Base-by-base conservation (phyloP, 495 filamentous ascomycete species). In the Aspergillus conjunctus region DNA sequence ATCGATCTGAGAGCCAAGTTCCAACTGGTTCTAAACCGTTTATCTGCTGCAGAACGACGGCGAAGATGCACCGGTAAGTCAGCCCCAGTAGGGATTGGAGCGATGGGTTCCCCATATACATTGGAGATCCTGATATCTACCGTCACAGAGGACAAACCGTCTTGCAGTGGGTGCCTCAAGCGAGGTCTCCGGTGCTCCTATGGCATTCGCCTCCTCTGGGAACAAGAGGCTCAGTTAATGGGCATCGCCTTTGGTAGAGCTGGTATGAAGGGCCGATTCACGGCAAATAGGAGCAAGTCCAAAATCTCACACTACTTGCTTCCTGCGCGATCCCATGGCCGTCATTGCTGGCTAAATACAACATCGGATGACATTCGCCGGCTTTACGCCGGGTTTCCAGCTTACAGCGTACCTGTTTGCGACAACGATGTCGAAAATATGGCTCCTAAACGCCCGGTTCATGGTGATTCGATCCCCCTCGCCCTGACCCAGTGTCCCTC, bases 171-270 rank as follows among this genome's bases (percentile, higher is more conserved):
- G 6, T 54, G 51, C 20, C 1, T 20, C 9, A 54, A 39, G 32
- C 26, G 51, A 18, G 31, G 51, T 4, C 1, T 54, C 17, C 10
- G 7, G 7, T 54, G 51, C 18, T 32, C 34, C 15, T 54, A 54
- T 39, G 31, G 51, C 51, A 39, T 20, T 15, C 31, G 51, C 4
- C 20, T 54, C 0, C 17, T 54, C 6, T 54, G 51, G 51, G 7
- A 54, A 21, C 14, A 54, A 17, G 51, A 54, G 17, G 51, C 51
- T 15, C 8, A 54, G 2, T 39, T n/a, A 17, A 34, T 39, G 30
- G 51, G 51, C 11, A 54, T 54, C 51, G 31, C 51, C 0, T 39
- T 39, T 54, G 51, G 51, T 5, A 51, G 18, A 37, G 34, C 34
- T 37, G 34, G 34, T 8, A 9, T 37, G 34, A 37, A 37, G 34